Evolutionary conservation across 768 basidiomycete species (phyloP), one percentile per base, ranked within the genome.

Genomic region (Coprinellus micaceus): DNA sequence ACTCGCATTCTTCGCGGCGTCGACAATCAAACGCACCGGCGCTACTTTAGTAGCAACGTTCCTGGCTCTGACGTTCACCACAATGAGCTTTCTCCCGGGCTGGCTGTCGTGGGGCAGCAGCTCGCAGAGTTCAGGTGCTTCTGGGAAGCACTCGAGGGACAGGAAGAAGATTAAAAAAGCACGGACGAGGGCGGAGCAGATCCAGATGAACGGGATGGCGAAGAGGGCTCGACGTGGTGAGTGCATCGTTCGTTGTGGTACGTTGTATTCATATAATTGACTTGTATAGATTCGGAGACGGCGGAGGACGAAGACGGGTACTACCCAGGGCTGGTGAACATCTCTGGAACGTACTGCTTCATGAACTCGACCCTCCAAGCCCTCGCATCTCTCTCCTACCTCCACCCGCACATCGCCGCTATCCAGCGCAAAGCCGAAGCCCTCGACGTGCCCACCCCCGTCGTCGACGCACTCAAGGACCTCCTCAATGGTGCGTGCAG

Each of bases 331-430:
- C 86, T 98, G 49, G 89, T 97, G 66, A 98, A 98, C 65, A 88
- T 95, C 36, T 95, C 94, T 9, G 95, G 95, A 11, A 96, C 94
- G 51, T 91, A 96, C 61, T 98, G 96, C 67, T 98, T 97, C 76
- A 91, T 98, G 86, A 96, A 98, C 68, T 94, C 96, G 12, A 94
- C 94, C 2, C 75, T 98, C 10, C 96, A 98, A 93, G 92, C 95
- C 37, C 74, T 98, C 68, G 89, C 95, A 9, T 97, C 96, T 1
- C 74, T 96, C 29, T 81, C 83, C 28, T 88, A 91, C 60, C 80
- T 98, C 13, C 84, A 90, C 62, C 85, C 88, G 1, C 84, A 94
- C 66, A 82, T 98, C 60, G 85, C 87, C 53, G 72, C 79, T 24
- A 83, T 93, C 40, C 87, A 91, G 54, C 74, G 80, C 29, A 84